Conservation (phyloP, 805 yeast species). For the Candida piceae region DNA sequence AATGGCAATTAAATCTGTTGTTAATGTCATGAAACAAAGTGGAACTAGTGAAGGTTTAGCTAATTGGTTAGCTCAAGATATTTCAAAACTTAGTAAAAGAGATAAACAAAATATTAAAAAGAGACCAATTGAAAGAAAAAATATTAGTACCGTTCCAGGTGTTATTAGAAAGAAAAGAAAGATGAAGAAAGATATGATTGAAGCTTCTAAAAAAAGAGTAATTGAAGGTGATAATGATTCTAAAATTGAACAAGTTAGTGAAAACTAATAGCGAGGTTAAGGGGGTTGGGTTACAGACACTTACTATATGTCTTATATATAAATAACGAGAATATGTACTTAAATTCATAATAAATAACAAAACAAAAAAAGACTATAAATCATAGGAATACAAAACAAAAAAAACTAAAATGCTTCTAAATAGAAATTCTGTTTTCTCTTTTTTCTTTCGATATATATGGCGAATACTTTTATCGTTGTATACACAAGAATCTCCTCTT, state of each 20-base stretch:
- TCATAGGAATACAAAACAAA: not conserved
- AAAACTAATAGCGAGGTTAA: no score
- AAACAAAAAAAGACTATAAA: not conserved
- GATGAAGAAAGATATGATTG: conserved; percentile 65
- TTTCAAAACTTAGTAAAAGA: conserved; percentile 58
- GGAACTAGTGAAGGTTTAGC: conserved; percentile 62
- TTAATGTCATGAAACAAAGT: conserved; percentile 93
- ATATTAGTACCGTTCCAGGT: conserved; percentile 81
- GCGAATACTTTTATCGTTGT: no score
- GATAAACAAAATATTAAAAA: conserved; percentile 58
- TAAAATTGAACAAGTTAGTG: not conserved
- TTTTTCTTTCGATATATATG: no score
- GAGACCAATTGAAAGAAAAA: conserved; percentile 57
- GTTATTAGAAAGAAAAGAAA: conserved; percentile 59
- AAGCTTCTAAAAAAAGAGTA: conserved; percentile 65
- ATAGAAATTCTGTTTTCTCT: no score
- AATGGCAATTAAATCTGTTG: conserved; percentile 68
- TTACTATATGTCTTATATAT: no score
- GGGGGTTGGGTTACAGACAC: no score
- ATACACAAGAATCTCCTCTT: no score
- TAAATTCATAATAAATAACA: no score
- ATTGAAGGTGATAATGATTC: not conserved
- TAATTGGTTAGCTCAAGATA: conserved; percentile 71
- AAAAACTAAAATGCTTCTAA: not conserved
- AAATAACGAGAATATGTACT: not conserved